Conservation (phyloP, 352 stramenopile genomes). For the Plasmopara halstedii region DNA sequence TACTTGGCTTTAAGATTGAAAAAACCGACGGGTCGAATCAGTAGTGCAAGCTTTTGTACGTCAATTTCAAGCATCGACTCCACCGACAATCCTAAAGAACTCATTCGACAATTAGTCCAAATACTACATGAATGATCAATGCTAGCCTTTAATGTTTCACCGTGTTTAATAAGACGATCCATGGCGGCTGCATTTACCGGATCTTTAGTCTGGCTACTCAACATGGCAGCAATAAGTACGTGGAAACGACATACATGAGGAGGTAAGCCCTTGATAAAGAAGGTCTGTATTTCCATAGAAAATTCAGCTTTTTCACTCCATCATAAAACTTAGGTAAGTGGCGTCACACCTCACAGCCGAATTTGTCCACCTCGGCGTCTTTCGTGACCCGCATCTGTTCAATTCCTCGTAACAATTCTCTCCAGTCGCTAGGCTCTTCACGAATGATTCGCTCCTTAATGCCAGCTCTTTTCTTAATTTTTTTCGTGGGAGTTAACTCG, state of each 20-base stretch:
- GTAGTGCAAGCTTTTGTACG: conserved; percentile 69
- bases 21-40: conserved; percentile 93
- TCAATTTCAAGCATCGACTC: conserved; percentile 82
- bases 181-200: conserved; percentile 78
- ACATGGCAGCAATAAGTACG: conserved; percentile 93
- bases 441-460: conserved; percentile 20
- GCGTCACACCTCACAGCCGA: conserved; percentile 64
- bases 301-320: too few relatives aligned
- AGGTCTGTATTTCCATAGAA: too few relatives aligned
- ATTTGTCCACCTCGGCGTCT: conserved; percentile 62
- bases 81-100: conserved; percentile 68
- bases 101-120: neutral
- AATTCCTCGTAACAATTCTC: conserved; percentile 51
- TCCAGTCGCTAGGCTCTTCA: conserved; percentile 39
- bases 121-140: conserved; percentile 1
- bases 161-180: conserved; percentile 48
- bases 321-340: too few relatives aligned
- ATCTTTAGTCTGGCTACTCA: conserved; percentile 97
- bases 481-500: conserved; percentile 13
- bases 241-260: conserved; percentile 82
- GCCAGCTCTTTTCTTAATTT: conserved; percentile 7
- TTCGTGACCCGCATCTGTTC: conserved; percentile 56
- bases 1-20: conserved; percentile 96
- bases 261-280: conserved; percentile 29
- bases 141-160: conserved; percentile 7